Evolutionary conservation across 805 yeast species (phyloP).

Genomic region (Kregervanrija delftensis): DNA sequence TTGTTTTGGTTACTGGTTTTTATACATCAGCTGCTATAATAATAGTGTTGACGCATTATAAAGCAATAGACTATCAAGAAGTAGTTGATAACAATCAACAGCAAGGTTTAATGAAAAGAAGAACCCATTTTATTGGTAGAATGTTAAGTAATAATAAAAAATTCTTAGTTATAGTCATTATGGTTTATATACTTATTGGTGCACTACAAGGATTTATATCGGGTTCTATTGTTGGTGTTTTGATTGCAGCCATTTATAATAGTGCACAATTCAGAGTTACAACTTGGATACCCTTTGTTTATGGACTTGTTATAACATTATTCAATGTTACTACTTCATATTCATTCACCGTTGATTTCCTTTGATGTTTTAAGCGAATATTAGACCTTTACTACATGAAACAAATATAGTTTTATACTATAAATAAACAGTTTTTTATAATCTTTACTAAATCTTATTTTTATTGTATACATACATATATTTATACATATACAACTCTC

Average conservation of each 20-base stretch:
- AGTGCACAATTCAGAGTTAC: constrained; percentile 84
- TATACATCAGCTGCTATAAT: constrained; percentile 59
- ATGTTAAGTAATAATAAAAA: constrained; percentile 2
- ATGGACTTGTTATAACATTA: constrained; percentile 63
- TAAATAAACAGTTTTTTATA: too few relatives aligned
- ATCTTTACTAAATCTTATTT: neutral
- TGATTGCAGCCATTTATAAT: constrained; percentile 67
- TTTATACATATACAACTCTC: neutral
- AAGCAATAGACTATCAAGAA: constrained; percentile 17
- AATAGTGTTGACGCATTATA: constrained; percentile 47
- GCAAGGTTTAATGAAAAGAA: neutral
- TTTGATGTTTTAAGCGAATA: constrained; percentile 17
- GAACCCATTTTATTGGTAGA: constrained; percentile 1
- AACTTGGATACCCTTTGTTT: constrained; percentile 89
- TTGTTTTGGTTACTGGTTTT: constrained; percentile 58
- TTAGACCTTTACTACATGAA: constrained; percentile 16
- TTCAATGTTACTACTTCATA: constrained; percentile 64
- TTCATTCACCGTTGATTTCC: constrained; percentile 43
- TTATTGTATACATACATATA: neutral
- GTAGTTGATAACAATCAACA: neutral
- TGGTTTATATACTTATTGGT: constrained; percentile 46
- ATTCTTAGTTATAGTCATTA: constrained; percentile 35
- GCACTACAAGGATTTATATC: constrained; percentile 57
- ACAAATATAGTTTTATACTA: too few relatives aligned
- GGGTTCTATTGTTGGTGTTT: constrained; percentile 73